Base-by-base conservation (phyloP, 768 basidiomycete species). In the Inosperma sp. region DNA sequence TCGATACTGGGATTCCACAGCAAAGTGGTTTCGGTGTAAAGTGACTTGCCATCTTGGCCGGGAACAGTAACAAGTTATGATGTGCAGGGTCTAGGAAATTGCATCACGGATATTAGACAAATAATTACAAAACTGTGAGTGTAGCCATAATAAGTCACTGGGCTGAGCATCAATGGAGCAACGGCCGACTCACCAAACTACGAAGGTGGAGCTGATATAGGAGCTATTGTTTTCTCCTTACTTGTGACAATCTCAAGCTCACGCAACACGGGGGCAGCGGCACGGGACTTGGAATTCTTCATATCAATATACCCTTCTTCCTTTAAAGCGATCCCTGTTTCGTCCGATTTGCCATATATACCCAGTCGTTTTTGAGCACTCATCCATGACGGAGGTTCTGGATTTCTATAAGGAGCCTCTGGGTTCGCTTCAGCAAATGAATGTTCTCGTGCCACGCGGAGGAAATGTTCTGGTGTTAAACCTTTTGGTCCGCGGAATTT, bases 401-500 rank as follows among this genome's bases (percentile, higher is more conserved):
- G 50, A 5, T 51, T 51, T 26, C 26, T 42, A 19, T 51, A 45
- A 8, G 67, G 59, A 6, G 70, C 76, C 17, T 56, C 36, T 14
- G 57, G 58, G 19, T 59, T 51, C 21, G 48, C 43, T 23, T 30
- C 31, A 7, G 60, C 59, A 17, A 57, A 56, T 22, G 59, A 57
- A 34, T 62, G 60, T 42, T 66, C 65, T 10, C 72, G 66, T 12
- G 74, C 65, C 19, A 76, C 55, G 42, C 70, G 63, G 39, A 80
- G 68, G 59, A 76, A 73, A 44, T 73, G 72, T 34, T 68, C 66
- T 0, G 75, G 63, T 16, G 75, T 74, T 13, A 79, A 57, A 8
- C 76, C 77, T 5, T 66, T 61, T 5, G 68, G 49, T 4, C 63
- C 63, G 14, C 66, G 61, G 59, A 76, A 72, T 29, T 67, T 70